These are phyloP conservation scores for Fonsecaea erecta DNA, from an alignment of 2,329 filamentous ascomycete species.

Conservation along the genomic window DNA sequence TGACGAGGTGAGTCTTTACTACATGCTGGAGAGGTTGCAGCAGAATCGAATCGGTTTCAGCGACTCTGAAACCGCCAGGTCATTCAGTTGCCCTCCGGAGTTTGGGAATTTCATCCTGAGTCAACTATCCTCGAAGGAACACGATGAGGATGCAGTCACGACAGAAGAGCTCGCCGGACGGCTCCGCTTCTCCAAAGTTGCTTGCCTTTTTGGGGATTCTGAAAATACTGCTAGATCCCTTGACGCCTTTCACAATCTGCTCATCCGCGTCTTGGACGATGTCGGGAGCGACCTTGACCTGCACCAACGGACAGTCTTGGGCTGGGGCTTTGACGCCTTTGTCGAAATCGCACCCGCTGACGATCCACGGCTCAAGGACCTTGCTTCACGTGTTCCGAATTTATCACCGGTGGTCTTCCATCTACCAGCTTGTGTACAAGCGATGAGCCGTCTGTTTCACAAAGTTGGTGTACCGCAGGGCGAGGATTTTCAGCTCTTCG, in stretches of 20 bases:
- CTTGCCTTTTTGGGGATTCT: constrained; percentile 8
- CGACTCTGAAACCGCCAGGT: not conserved
- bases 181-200: constrained; percentile 18
- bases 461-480: constrained; percentile 51
- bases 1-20: constrained; percentile 63
- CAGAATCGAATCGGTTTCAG: constrained; percentile 7
- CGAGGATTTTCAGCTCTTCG: constrained; percentile 64
- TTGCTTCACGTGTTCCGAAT: constrained; percentile 1
- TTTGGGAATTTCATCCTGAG: constrained; percentile 17
- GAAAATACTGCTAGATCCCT: constrained; percentile 4
- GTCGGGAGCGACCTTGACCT: constrained; percentile 16
- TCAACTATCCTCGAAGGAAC: constrained; percentile 1
- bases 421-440: constrained; percentile 69
- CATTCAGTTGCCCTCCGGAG: constrained; percentile 18
- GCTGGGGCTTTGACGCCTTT: constrained; percentile 31
- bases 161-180: constrained; percentile 24
- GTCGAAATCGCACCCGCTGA: constrained; percentile 14
- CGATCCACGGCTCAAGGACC: constrained; percentile 4
- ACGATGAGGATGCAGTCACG: not conserved
- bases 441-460: constrained; percentile 40
- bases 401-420: constrained; percentile 42
- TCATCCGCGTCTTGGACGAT: constrained; percentile 12
- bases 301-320: constrained; percentile 21
- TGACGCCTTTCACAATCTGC: constrained; percentile 11
- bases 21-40: constrained; percentile 30